Evolutionary conservation across 176 grass and related monocot genomes (phyloP).

Genomic region (Rhipidocladum racemiflorum): DNA sequence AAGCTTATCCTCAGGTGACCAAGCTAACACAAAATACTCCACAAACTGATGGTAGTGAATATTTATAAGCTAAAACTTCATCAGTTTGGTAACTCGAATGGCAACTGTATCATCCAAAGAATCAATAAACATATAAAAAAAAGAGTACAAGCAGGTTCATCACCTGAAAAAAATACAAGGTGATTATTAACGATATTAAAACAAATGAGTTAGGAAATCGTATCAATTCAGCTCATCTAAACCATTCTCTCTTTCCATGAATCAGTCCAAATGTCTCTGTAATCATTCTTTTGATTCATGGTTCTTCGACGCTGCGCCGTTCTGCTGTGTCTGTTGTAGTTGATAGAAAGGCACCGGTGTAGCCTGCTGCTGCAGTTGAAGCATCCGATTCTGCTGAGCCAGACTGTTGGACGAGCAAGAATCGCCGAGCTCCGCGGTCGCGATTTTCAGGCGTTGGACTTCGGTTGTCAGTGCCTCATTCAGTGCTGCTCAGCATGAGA

Average conservation of each 20-base stretch:
- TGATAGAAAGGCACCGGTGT: conserved; percentile 59
- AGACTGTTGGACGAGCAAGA: conserved; percentile 58
- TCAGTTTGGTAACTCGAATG: conserved; percentile 33
- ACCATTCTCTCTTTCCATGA: not conserved
- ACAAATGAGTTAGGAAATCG: conserved; percentile 51
- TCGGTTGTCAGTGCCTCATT: conserved; percentile 83
- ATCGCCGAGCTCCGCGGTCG: conserved; percentile 50
- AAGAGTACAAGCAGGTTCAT: conserved; percentile 31
- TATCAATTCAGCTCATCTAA: conserved; percentile 34
- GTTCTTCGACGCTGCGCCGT: conserved; percentile 45
- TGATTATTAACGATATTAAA: conserved; percentile 56
- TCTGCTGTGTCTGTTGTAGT: conserved; percentile 52
- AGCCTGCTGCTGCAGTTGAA: conserved; percentile 48
- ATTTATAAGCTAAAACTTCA: conserved; percentile 23
- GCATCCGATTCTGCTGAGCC: conserved; percentile 64
- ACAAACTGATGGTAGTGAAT: not conserved
- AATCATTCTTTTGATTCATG: conserved; percentile 38
- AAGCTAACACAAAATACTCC: not conserved
- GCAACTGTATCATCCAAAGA: conserved; percentile 32
- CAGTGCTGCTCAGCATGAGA: conserved; percentile 51
- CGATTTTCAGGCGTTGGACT: conserved; percentile 84
- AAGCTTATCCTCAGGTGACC: not conserved
- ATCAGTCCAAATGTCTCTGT: not conserved
- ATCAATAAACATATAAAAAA: conserved; percentile 35
- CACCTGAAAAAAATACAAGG: conserved; percentile 42